Evolutionary conservation across 2,329 filamentous ascomycete species (phyloP), one percentile per base, ranked within the genome.

Genomic region (Fusarium kyushuense): DNA sequence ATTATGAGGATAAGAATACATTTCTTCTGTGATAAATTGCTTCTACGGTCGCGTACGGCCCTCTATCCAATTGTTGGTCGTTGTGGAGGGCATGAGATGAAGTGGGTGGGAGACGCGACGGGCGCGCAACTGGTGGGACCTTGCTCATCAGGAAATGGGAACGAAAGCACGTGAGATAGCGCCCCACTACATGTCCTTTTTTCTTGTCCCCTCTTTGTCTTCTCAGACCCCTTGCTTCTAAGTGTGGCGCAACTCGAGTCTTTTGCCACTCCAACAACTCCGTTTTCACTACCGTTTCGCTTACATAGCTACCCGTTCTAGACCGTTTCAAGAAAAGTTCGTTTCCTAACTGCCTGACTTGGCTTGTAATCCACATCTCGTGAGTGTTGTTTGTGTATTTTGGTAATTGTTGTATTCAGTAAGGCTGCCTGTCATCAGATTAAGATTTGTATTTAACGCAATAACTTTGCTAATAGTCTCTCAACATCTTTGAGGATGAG

Each of bases 101-200:
- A 70, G 79, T 80, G 74, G 75, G 72, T 70, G 79, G 78, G 76
- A 79, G 79, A 81, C 81, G 81, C 81, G 81, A 79, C 78, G 75
- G 77, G 75, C 79, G 79, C 79, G 79, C 76, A 76, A 63, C 75
- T 77, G 73, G 77, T 74, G 76, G 76, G 72, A 71, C 75, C 66
- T 54, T 54, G 72, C 56, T 69, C 67, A 64, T 74, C 79, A 76
- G 80, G 78, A 81, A 74, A 74, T 77, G 74, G 72, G 74, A 81
- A 77, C 80, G 80, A 79, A 79, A 78, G 75, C 80, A 82, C 80
- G 80, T 82, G 80, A 82, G 73, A 58, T 51, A 41, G 27, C 32
- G 55, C 21, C 32, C 66, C 66, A 70, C 66, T 43, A 7, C 21
- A 43, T 32, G 53, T 63, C 56, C 33, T 58, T 47, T 66, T 69